These are phyloP conservation scores for Agaricus sinodeliciosus DNA, from an alignment of 768 basidiomycete species.

Conservation along the genomic window DNA sequence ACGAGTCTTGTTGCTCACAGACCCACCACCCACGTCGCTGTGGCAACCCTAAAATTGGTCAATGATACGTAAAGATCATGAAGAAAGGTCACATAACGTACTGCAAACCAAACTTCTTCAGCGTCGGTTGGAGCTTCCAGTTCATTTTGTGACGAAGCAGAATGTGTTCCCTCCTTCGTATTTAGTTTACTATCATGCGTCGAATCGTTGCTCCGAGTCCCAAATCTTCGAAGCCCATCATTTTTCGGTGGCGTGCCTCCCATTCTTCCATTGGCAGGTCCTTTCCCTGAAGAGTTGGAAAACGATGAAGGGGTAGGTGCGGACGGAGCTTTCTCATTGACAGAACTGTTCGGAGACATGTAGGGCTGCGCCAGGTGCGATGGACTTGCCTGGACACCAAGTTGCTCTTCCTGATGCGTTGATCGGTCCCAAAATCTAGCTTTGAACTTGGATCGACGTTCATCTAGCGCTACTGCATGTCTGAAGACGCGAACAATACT, in stretches of 20 bases:
- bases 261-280: not conserved
- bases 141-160: constrained; percentile 13
- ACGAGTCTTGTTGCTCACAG: constrained; percentile 38
- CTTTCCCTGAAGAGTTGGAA: not conserved
- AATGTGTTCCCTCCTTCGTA: constrained; percentile 26
- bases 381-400: not conserved
- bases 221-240: not conserved
- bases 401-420: constrained; percentile 15
- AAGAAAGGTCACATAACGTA: constrained; percentile 15
- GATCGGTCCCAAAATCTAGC: constrained; percentile 43
- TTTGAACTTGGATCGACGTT: constrained; percentile 54
- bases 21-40: constrained; percentile 54
- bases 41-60: constrained; percentile 33
- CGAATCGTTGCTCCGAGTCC: constrained; percentile 12
- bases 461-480: constrained; percentile 62
- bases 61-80: not conserved
- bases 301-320: not conserved
- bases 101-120: constrained; percentile 68
- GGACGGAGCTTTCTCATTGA: constrained; percentile 1
- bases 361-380: not conserved
- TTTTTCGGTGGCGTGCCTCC: constrained; percentile 1
- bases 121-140: constrained; percentile 27
- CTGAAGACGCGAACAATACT: constrained; percentile 52
- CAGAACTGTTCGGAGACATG: not conserved
- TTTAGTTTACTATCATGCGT: constrained; percentile 20